phyloP scores from a whole-genome alignment of 2,329 filamentous ascomycete species.

The Pseudogymnoascus sp. region DNA sequence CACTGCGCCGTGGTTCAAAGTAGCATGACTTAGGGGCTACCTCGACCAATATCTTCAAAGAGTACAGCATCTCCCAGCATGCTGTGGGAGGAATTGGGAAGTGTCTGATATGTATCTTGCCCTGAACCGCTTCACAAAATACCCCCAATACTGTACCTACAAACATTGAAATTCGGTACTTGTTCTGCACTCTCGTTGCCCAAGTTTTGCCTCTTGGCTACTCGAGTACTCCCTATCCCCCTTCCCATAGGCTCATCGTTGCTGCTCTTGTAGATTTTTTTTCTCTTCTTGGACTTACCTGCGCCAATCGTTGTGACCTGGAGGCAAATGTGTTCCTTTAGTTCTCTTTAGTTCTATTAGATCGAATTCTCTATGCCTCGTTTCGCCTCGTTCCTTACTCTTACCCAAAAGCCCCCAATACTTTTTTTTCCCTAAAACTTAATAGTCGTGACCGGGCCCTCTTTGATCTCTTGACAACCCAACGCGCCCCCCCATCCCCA shows the following conservation, averaged over 20 bases:
- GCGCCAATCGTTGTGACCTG: not conserved
- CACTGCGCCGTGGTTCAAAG: not conserved
- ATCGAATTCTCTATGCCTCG: not conserved
- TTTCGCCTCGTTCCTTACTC: not conserved
- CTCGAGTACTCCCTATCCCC: conserved; percentile 3
- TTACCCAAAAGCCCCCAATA: not conserved
- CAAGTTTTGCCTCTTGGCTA: conserved; percentile 3
- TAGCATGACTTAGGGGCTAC: conserved; percentile 2
- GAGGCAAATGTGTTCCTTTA: not conserved
- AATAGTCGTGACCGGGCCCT: conserved; percentile 7
- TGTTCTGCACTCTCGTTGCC: not conserved
- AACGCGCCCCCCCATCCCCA: conserved; percentile 5
- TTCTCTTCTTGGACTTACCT: conserved; percentile 1
- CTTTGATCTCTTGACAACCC: conserved; percentile 7
- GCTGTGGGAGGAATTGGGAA: not conserved
- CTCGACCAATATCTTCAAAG: not conserved
- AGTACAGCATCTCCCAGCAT: not conserved
- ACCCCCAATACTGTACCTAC: not conserved
- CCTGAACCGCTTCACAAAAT: not conserved
- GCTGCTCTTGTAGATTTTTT: not conserved
- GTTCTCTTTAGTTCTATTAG: conserved; percentile 4
- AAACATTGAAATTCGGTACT: not conserved
- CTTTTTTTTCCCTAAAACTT: not conserved
- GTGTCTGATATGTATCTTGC: not conserved
- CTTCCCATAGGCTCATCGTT: not conserved